Percentiles rank a stretch among this genome's conserved stretches.
These are phyloP conservation scores for Hygrocybe punicea DNA, from an alignment of 768 basidiomycete species.

Conservation along the genomic window DNA sequence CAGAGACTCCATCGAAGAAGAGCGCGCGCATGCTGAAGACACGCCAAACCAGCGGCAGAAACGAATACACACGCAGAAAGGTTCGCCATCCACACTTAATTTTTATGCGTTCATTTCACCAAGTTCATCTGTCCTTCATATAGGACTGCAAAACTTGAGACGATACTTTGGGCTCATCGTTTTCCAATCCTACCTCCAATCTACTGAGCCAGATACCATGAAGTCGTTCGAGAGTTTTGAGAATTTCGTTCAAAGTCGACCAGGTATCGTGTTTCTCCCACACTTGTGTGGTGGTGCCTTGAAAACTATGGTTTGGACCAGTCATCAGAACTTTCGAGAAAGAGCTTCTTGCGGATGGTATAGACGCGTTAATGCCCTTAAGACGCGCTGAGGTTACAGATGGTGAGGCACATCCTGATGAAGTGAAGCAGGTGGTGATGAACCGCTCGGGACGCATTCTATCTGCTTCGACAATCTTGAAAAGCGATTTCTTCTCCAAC, in stretches of 20 bases:
- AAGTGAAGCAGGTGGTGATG: constrained; percentile 81
- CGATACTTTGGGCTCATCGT: constrained; percentile 83
- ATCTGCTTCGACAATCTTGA: constrained; percentile 89
- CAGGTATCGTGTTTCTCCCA: constrained; percentile 50
- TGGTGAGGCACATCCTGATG: constrained; percentile 81
- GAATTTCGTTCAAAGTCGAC: constrained; percentile 75
- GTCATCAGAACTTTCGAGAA: constrained; percentile 96
- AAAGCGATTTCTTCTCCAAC: constrained; percentile 92
- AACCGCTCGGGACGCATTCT: constrained; percentile 83
- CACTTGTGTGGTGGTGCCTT: neutral
- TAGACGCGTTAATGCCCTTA: constrained; percentile 78
- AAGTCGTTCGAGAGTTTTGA: constrained; percentile 73
- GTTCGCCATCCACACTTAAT: constrained; percentile 34
- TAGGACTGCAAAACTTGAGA: constrained; percentile 75
- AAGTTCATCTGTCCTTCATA: constrained; percentile 2
- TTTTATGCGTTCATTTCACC: neutral
- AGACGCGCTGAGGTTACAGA: constrained; percentile 64
- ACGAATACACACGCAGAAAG: constrained; percentile 65
- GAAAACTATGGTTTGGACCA: constrained; percentile 21
- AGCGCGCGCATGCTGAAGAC: constrained; percentile 73
- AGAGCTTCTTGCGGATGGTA: constrained; percentile 75
- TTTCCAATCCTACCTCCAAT: constrained; percentile 87
- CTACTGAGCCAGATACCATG: constrained; percentile 76
- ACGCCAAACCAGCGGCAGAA: constrained; percentile 69
- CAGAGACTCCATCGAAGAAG: constrained; percentile 83